Conservation (phyloP, 805 yeast species). For the Isabelozyma pseudorhagii region DNA sequence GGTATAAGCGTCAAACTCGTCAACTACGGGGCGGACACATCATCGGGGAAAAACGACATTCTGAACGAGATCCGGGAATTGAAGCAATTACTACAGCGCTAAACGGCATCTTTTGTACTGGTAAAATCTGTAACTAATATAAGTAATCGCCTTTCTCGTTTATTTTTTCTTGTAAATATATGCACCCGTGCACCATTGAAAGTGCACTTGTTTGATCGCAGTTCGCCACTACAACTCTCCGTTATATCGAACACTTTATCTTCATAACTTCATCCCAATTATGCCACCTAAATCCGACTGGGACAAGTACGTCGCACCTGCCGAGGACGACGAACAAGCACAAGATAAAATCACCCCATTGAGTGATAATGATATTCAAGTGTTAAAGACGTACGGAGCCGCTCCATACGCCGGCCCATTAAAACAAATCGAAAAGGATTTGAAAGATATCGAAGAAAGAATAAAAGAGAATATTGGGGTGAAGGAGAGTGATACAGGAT, state of each 20-base stretch:
- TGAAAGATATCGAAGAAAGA: slow-evolving; percentile 76
- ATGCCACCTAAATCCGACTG: slow-evolving; percentile 99
- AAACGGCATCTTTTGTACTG: too few species aligned
- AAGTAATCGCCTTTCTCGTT: too few species aligned
- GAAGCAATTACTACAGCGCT: not conserved
- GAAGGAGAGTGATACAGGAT: slow-evolving; percentile 96
- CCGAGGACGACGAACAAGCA: slow-evolving; percentile 58
- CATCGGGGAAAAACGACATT: not conserved
- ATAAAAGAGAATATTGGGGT: slow-evolving; percentile 94
- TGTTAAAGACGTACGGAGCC: slow-evolving; percentile 92
- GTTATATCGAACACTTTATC: not conserved
- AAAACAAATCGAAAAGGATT: slow-evolving; percentile 81
- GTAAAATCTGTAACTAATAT: too few species aligned
- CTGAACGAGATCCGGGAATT: not conserved
- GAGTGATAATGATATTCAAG: slow-evolving; percentile 96
- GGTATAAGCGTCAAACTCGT: not conserved
- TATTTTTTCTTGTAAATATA: too few species aligned
- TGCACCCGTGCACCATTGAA: not conserved
- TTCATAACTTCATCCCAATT: not conserved
- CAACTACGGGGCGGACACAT: not conserved
- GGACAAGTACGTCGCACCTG: slow-evolving; percentile 95
- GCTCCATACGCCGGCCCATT: slow-evolving; percentile 89
- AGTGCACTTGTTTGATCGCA: not conserved
- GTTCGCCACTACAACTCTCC: not conserved
- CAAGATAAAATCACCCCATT: slow-evolving; percentile 82